Base-by-base conservation (phyloP, 306 rosid genomes). In the Quercus berberidifolia region DNA sequence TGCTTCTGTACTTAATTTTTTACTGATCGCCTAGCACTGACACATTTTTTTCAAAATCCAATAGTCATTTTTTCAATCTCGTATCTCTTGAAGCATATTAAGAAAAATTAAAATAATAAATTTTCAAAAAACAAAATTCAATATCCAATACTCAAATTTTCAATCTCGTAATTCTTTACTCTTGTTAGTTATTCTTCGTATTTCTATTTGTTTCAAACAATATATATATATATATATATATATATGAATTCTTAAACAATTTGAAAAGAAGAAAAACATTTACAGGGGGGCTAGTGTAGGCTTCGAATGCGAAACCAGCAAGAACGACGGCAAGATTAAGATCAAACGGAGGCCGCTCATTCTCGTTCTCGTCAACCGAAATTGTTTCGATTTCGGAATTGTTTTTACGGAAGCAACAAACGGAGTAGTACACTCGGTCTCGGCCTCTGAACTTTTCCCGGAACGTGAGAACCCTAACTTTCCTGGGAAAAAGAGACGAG, bases 241-340 rank as follows among this genome's bases (percentile, higher is more conserved):
- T 8, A 41, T 41, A 41, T 49, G 59, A 41, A 38, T 78, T 20
- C 65, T 59, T 3, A 7, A 59, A 46, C 83, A 25, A 78, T 17
- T n/a, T 31, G 3, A 71, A 6, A 6, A 69, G 41, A 52, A 60
- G n/a, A 23, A 26, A 49, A 69, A 41, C 46, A 49, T 75, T 78
- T 86, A 94, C 98, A 17, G 97, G 87, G 4, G 98, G 98, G 60
- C 80, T 90, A 46, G 92, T 46, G 74, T 94, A 94, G 54, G 97
- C 94, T 78, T 94, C 98, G 75, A 94, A 94, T 1, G 98, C 95
- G 71, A 94, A 94, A 5, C 97, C 98, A 1, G 98, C 98, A 1
- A 94, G 92, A 86, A 94, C 84, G 19, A 94, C 98, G 0, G 97
- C 98, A 51, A 94, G 94, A 76, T 94, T 94, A 80, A 91, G 92